phyloP scores from a whole-genome alignment of 2,329 filamentous ascomycete species.

The Pezicula carpinea region DNA sequence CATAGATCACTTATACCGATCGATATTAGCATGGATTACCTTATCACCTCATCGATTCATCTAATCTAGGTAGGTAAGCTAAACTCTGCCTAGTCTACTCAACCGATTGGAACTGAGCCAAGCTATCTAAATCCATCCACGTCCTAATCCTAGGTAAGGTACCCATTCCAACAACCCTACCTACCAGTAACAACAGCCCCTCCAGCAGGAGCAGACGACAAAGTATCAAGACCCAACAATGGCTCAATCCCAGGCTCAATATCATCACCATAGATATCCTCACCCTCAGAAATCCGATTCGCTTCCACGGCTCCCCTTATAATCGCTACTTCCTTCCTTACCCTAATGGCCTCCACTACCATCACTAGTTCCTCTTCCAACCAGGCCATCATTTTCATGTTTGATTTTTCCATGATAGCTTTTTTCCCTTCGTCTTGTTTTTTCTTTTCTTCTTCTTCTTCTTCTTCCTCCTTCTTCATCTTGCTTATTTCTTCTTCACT shows the following conservation, averaged over 20 bases:
- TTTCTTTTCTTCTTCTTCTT: constrained; percentile 1
- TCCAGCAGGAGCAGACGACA: neutral
- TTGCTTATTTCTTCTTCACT: constrained; percentile 1
- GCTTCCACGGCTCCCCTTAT: constrained; percentile 12
- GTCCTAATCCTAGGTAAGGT: too few species aligned
- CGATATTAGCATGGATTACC: too few species aligned
- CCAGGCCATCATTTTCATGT: constrained; percentile 9
- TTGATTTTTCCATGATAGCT: constrained; percentile 3
- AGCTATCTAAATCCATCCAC: too few species aligned
- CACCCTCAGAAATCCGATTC: constrained; percentile 13
- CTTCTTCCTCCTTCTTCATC: constrained; percentile 3
- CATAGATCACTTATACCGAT: too few species aligned
- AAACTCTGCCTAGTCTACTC: too few species aligned
- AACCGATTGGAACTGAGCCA: too few species aligned
- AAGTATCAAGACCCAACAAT: neutral
- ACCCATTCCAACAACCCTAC: too few species aligned
- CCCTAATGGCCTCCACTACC: constrained; percentile 12
- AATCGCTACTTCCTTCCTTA: constrained; percentile 14
- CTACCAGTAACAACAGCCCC: neutral
- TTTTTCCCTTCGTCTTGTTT: neutral
- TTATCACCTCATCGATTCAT: too few species aligned
- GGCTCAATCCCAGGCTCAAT: constrained; percentile 8
- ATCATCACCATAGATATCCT: constrained; percentile 15
- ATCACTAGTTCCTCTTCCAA: constrained; percentile 10
- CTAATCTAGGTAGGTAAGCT: too few species aligned